A percentile compares a stretch with the other conserved stretches of the same genome.
Conservation (phyloP, 2,329 filamentous ascomycete genomes). For the Fonsecaea nubica region DNA sequence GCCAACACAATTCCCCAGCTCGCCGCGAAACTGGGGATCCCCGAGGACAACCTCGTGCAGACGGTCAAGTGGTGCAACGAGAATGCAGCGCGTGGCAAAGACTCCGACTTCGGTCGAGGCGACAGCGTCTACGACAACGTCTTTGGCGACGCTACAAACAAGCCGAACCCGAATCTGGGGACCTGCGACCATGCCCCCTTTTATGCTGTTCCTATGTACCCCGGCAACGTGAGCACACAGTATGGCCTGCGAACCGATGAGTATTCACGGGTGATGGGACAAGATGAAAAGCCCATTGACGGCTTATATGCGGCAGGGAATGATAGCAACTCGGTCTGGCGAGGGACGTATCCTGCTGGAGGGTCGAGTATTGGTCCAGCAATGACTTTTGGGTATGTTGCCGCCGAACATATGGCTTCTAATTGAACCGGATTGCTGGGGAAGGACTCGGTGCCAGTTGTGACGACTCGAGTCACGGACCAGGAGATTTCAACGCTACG, state of each 20-base stretch:
- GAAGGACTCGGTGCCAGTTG: no score
- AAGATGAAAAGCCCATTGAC: slow-evolving; percentile 37
- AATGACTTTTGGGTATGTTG: slow-evolving; percentile 45
- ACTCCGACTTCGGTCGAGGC: slow-evolving; percentile 47
- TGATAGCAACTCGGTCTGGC: slow-evolving; percentile 47
- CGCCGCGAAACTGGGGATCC: slow-evolving; percentile 41
- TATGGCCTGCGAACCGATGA: slow-evolving; percentile 49
- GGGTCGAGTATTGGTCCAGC: slow-evolving; percentile 49
- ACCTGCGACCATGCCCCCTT: slow-evolving; percentile 43
- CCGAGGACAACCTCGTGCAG: slow-evolving; percentile 32
- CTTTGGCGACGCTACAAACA: slow-evolving; percentile 44
- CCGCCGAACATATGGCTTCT: slow-evolving; percentile 16
- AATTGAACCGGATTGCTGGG: no score
- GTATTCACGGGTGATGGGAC: slow-evolving; percentile 41
- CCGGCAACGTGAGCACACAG: slow-evolving; percentile 49
- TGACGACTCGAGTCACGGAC: no score
- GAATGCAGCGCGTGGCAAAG: slow-evolving; percentile 42
- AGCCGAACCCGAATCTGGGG: slow-evolving; percentile 45
- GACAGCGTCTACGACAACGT: slow-evolving; percentile 43
- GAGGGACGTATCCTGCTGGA: slow-evolving; percentile 45
- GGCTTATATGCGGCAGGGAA: slow-evolving; percentile 50
- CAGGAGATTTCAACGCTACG: no score
- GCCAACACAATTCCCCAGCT: slow-evolving; percentile 33
- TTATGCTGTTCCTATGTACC: slow-evolving; percentile 45
- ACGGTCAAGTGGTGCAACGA: slow-evolving; percentile 45